Base-by-base conservation (phyloP, 495 filamentous ascomycete genomes). In the Aspergillus sclerotioniger region DNA sequence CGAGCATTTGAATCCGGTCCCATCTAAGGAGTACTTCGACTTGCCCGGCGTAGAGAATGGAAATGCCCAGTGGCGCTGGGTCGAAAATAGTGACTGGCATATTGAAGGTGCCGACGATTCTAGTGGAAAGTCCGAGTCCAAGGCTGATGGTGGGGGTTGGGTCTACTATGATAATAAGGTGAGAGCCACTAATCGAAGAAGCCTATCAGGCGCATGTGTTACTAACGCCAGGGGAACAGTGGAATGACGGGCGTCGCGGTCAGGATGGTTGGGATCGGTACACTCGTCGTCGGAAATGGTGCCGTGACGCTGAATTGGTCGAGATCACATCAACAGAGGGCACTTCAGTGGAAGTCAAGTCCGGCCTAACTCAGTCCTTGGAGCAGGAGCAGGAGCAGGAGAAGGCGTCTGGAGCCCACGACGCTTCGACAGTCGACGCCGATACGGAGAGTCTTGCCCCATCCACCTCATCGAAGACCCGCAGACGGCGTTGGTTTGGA, bases 151-250 rank as follows among this genome's bases (percentile, higher is more conserved):
- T 3, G 84, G 84, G 54, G 94, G 94, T 3, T 99, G 94, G 94
- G 89, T 96, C 45, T 99, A 94, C 72, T 97, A 96, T 73, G 94
- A 99, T 70, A 98, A 92, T 71, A 97, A 96, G 85, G 91, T 93
- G 71, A 19, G 77, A 69, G 56, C 33, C 8, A 15, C 15, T 52
- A 12, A 16, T 10, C 33, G 15, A 49, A 13, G 7, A 19, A 52
- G 13, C 55, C n/a, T 29, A 9, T 25, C 37, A 41, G 13, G 5
- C n/a, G 13, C 37, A 41, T 13, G 37, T 41, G 9, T 15, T n/a
- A 41, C 37, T 41, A n/a, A 41, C 37, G 8, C 13, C 13, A 12
- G 19, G 51, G 65, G 50, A 62, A 32, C 25, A 96, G 90, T 98
- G 94, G 94, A 87, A 90, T 67, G 91, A 96, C 64, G 92, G 92